These are phyloP conservation scores for Epichloe coenophiala DNA, from an alignment of 2,329 filamentous ascomycete species.

Conservation along the genomic window DNA sequence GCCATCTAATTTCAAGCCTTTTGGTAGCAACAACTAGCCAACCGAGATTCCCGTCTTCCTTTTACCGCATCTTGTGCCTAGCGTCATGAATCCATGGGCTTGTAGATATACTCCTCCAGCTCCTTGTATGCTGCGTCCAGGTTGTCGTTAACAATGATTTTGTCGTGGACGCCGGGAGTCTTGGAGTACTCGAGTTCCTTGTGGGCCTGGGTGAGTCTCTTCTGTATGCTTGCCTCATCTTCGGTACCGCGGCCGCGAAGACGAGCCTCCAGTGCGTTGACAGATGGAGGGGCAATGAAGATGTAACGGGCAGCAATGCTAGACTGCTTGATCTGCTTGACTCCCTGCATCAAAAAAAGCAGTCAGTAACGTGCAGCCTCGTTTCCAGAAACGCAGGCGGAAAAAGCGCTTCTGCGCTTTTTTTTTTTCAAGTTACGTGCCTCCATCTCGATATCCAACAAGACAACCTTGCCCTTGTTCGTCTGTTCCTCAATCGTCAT, in stretches of 20 bases:
- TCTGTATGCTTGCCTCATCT: constrained; percentile 55
- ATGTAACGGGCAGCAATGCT: constrained; percentile 65
- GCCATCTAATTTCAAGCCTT: neutral
- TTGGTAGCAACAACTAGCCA: neutral
- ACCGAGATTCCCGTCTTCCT: neutral
- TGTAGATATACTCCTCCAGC: constrained; percentile 37
- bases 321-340: constrained; percentile 80
- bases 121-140: constrained; percentile 38
- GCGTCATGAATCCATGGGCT: constrained; percentile 10
- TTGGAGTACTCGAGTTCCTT: constrained; percentile 62
- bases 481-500: constrained; percentile 64
- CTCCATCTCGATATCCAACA: constrained; percentile 97
- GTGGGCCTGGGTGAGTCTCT: constrained; percentile 57
- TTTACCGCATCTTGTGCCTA: neutral
- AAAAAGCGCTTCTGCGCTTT: neutral
- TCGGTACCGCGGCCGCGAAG: constrained; percentile 69
- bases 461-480: constrained; percentile 57
- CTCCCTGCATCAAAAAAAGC: constrained; percentile 33
- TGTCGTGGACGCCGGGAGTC: constrained; percentile 40
- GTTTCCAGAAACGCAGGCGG: neutral
- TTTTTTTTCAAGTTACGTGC: constrained; percentile 23
- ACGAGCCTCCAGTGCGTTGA: constrained; percentile 60
- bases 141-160: constrained; percentile 28
- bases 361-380: neutral
- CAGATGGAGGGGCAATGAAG: constrained; percentile 69